Percentiles rank a stretch among this genome's conserved stretches.
These are phyloP conservation scores for Rhexocercosporidium sp. DNA, from an alignment of 2,329 filamentous ascomycete genomes.

Conservation along the genomic window DNA sequence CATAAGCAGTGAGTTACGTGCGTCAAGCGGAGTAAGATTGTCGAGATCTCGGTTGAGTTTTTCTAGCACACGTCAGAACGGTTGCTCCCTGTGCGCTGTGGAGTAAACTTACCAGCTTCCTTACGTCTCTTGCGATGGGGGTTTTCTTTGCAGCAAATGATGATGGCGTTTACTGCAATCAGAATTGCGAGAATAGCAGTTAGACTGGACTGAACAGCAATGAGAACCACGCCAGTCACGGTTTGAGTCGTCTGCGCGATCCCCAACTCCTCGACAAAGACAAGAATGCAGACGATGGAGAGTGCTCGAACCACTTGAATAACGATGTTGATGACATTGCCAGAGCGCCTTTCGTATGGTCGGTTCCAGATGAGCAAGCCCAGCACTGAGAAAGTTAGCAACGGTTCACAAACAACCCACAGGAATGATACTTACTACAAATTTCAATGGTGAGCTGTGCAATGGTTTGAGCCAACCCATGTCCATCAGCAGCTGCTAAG, in stretches of 20 bases:
- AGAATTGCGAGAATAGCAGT: slow-evolving; percentile 85
- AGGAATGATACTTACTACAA: slow-evolving; percentile 46
- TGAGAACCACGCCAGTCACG: slow-evolving; percentile 88
- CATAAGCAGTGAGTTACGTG: slow-evolving; percentile 79
- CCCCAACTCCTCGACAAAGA: slow-evolving; percentile 93
- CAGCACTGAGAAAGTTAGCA: slow-evolving; percentile 60
- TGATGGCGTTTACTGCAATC: slow-evolving; percentile 87
- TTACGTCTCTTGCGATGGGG: slow-evolving; percentile 88
- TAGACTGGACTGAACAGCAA: slow-evolving; percentile 86
- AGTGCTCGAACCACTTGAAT: slow-evolving; percentile 90
- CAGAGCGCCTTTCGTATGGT: slow-evolving; percentile 84
- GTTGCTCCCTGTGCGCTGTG: slow-evolving; percentile 20
- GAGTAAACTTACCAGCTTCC: slow-evolving; percentile 77
- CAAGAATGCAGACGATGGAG: slow-evolving; percentile 84
- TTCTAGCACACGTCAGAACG: slow-evolving; percentile 54
- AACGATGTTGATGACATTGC: slow-evolving; percentile 90
- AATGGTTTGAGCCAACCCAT: slow-evolving; percentile 81
- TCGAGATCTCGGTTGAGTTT: slow-evolving; percentile 79
- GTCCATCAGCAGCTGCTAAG: slow-evolving; percentile 82
- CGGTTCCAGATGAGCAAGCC: slow-evolving; percentile 80
- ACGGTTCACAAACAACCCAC: not conserved
- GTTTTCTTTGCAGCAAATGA: slow-evolving; percentile 83
- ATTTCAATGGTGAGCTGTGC: slow-evolving; percentile 83
- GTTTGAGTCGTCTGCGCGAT: slow-evolving; percentile 93
- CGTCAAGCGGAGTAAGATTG: slow-evolving; percentile 83